Conservation (phyloP, 495 filamentous ascomycete genomes). For the Hypoxylon trugodes region DNA sequence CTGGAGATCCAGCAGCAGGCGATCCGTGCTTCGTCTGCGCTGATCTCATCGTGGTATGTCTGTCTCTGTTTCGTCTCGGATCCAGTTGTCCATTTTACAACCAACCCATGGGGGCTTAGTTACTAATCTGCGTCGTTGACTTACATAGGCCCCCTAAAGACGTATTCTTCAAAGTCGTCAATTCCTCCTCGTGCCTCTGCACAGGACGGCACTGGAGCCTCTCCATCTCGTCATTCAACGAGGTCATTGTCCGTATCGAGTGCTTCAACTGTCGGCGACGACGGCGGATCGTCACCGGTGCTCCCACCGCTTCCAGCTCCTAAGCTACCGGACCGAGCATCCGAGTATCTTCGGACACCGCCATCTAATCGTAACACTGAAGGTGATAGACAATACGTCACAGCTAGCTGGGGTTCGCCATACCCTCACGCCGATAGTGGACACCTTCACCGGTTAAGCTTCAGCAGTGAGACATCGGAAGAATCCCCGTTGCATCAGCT, state of each 20-base stretch:
- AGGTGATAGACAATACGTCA: conserved; percentile 58
- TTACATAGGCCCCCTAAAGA: conserved; percentile 52
- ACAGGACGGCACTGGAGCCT: conserved; percentile 55
- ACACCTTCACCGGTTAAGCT: conserved; percentile 56
- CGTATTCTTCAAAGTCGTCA: conserved; percentile 59
- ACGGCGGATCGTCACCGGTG: conserved; percentile 59
- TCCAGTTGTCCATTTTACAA: conserved; percentile 6
- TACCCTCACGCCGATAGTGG: conserved; percentile 64
- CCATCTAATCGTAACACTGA: conserved; percentile 46
- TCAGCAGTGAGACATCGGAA: conserved; percentile 62
- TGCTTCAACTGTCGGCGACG: conserved; percentile 62
- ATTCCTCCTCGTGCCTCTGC: conserved; percentile 62
- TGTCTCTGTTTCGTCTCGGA: conserved; percentile 10
- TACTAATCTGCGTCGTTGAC: conserved; percentile 23
- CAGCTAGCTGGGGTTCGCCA: conserved; percentile 78
- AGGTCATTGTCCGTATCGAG: conserved; percentile 59
- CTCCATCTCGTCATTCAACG: conserved; percentile 40
- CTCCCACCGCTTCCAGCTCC: conserved; percentile 62
- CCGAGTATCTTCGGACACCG: conserved; percentile 59
- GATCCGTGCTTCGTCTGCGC: conserved; percentile 62
- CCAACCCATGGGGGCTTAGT: neutral
- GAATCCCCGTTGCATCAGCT: conserved; percentile 61
- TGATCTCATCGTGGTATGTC: conserved; percentile 60
- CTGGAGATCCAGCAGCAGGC: conserved; percentile 62
- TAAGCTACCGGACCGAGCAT: conserved; percentile 55